These are phyloP conservation scores for Vararia minispora DNA, from an alignment of 768 basidiomycete genomes.

Conservation along the genomic window DNA sequence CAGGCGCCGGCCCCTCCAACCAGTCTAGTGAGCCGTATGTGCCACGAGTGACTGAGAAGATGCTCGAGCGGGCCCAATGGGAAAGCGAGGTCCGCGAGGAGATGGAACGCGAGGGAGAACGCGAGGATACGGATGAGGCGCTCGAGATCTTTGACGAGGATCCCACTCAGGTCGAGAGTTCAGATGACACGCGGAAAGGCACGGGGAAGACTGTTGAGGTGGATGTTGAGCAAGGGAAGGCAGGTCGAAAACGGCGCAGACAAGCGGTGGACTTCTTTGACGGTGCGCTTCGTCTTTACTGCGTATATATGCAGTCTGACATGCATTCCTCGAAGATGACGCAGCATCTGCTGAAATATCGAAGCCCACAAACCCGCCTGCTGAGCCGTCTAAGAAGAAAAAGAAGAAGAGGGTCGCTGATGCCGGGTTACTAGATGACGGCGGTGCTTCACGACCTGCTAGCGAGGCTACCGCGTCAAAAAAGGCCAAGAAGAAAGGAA, in stretches of 20 bases:
- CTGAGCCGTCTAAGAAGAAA: conserved; percentile 9
- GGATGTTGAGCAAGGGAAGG: not conserved
- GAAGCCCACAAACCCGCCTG: conserved; percentile 13
- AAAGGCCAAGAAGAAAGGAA: conserved; percentile 25
- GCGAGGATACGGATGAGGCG: conserved; percentile 22
- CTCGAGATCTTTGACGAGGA: conserved; percentile 27
- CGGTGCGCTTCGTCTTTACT: conserved; percentile 27
- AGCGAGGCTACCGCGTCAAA: too few species aligned
- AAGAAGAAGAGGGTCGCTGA: too few species aligned
- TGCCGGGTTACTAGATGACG: too few species aligned
- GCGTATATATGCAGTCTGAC: too few species aligned
- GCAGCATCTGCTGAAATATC: too few species aligned
- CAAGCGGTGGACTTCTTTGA: conserved; percentile 54
- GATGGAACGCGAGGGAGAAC: conserved; percentile 28
- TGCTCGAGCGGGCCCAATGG: conserved; percentile 58
- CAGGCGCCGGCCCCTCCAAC: conserved; percentile 11
- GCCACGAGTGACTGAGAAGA: conserved; percentile 48
- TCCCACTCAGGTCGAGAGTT: conserved; percentile 27
- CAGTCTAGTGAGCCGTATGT: too few species aligned
- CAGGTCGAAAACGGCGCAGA: conserved; percentile 35
- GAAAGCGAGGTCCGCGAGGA: conserved; percentile 44
- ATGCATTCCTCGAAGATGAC: too few species aligned
- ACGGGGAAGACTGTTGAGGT: conserved; percentile 15
- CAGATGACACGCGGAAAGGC: conserved; percentile 22
- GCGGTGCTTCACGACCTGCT: too few species aligned